Evolutionary conservation across 1,284 basidiomycete species (phyloP), one percentile per base, ranked within the genome.

Genomic region (Sanghuangporus weigelae): DNA sequence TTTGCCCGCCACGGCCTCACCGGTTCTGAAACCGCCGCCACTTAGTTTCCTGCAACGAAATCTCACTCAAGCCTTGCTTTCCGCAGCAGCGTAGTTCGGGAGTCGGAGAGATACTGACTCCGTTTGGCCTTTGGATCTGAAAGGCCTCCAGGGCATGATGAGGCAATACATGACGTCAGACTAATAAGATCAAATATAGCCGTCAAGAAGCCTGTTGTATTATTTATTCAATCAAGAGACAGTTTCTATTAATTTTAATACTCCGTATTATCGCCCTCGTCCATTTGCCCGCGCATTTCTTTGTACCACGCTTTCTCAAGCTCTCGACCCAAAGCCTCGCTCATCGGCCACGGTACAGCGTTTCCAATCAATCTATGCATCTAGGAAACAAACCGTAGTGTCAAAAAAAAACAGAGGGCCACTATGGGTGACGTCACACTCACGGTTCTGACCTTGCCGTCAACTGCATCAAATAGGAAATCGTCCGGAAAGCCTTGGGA

Each of bases 361-460:
- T 92, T 92, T 16, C 89, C 89, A 66, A 92, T 90, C 67, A 89
- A 87, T 40, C 86, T 78, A 66, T 89, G 88, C 78, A 90, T 86
- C 87, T 90, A 67, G 23, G 60, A 55, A 57, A 51, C 31, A 19
- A n/a, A 49, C 19, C 14, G 14, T 54, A 0, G 3, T 57, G 19
- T 39, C 19, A 7, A 31, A 7, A 23, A 19, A 23, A 10, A 36
- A 58, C 39, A 59, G 23, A 40, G 14, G 26, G 38, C n/a, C 3
- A 44, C 23, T 11, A 56, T 61, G 7, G 16, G 1, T 42, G 2
- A 31, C 54, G 31, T 31, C 21, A 23, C 16, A 76, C 86, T 67
- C 65, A 90, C 89, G 0, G 84, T 87, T 40, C 81, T 76, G 11
- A 89, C 78, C 55, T 79, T 81, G 40, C 81, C 70, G 4, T 78